phyloP scores from a whole-genome alignment of 768 basidiomycete genomes.

The Leccinum rimulosum region DNA sequence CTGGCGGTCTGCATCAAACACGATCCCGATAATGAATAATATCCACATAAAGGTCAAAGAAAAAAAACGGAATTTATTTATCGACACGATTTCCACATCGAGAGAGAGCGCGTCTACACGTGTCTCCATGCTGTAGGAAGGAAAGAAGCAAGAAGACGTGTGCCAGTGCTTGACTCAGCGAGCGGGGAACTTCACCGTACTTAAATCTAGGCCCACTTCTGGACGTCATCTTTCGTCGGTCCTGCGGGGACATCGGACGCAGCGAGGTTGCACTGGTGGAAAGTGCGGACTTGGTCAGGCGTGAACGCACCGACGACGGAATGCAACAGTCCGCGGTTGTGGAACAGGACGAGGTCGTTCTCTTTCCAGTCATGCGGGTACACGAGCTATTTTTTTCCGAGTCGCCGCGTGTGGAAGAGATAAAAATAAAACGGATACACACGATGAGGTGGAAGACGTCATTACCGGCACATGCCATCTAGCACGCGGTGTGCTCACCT shows the following conservation, averaged over 20 bases:
- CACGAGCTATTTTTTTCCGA: slow-evolving; percentile 43
- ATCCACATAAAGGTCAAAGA: slow-evolving; percentile 1
- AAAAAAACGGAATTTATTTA: not conserved
- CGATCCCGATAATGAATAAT: slow-evolving; percentile 2
- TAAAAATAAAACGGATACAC: not conserved
- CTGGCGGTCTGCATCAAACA: not conserved
- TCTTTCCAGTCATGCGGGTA: slow-evolving; percentile 88
- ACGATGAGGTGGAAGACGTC: not conserved
- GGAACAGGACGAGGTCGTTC: slow-evolving; percentile 65
- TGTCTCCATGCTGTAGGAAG: not conserved
- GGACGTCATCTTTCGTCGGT: slow-evolving; percentile 44
- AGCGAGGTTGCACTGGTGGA: slow-evolving; percentile 60
- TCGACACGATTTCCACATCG: not conserved
- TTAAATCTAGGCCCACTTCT: slow-evolving; percentile 38
- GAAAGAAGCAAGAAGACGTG: not conserved
- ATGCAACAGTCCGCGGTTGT: slow-evolving; percentile 69
- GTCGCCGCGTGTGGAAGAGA: not conserved
- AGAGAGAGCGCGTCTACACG: not conserved
- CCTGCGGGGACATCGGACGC: slow-evolving; percentile 49
- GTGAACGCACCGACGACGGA: slow-evolving; percentile 65
- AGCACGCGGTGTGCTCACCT: slow-evolving; percentile 33
- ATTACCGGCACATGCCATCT: not conserved
- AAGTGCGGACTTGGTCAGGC: slow-evolving; percentile 45
- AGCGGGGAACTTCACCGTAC: not conserved
- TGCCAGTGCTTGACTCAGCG: not conserved